Percentiles rank a stretch among this genome's conserved stretches.
phyloP scores from a whole-genome alignment of 495 filamentous ascomycete species.

The Penicillium pulvis region DNA sequence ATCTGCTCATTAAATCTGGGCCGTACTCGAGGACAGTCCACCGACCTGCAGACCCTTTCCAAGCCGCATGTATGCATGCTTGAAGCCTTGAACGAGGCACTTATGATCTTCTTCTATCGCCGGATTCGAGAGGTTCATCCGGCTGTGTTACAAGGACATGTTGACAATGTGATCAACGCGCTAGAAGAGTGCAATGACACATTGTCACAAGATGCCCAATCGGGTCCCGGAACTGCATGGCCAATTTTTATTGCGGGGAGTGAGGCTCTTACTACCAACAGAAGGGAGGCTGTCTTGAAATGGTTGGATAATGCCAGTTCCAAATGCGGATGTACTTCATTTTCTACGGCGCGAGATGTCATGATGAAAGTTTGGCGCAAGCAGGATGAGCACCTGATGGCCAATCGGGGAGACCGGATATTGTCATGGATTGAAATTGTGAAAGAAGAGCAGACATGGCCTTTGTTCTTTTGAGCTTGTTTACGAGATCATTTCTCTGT shows the following conservation, averaged over 20 bases:
- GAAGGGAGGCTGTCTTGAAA: constrained; percentile 24
- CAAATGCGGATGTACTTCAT: constrained; percentile 27
- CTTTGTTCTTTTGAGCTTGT: constrained; percentile 29
- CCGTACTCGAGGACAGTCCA: constrained; percentile 8
- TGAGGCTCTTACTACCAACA: constrained; percentile 27
- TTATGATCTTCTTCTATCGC: constrained; percentile 40
- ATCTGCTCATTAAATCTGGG: constrained; percentile 33
- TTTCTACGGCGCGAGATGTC: constrained; percentile 26
- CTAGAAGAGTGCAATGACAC: constrained; percentile 26
- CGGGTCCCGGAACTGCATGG: constrained; percentile 36
- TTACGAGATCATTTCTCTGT: neutral
- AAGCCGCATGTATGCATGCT: constrained; percentile 28
- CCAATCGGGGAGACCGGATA: constrained; percentile 25
- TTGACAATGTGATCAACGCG: constrained; percentile 34
- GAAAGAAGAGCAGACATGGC: constrained; percentile 31
- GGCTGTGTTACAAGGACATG: constrained; percentile 32
- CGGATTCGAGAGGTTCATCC: constrained; percentile 35
- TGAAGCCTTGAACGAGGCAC: constrained; percentile 30
- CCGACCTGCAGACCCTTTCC: constrained; percentile 18
- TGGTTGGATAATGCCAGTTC: constrained; percentile 30
- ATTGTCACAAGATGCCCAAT: constrained; percentile 14
- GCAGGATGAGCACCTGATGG: constrained; percentile 32
- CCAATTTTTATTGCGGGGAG: constrained; percentile 40
- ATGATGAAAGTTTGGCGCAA: constrained; percentile 32
- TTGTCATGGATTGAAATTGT: constrained; percentile 34